Percentiles rank a stretch among this genome's conserved stretches.
These are phyloP conservation scores for Saturnispora zaruensis DNA, from an alignment of 805 yeast genomes.

Conservation along the genomic window DNA sequence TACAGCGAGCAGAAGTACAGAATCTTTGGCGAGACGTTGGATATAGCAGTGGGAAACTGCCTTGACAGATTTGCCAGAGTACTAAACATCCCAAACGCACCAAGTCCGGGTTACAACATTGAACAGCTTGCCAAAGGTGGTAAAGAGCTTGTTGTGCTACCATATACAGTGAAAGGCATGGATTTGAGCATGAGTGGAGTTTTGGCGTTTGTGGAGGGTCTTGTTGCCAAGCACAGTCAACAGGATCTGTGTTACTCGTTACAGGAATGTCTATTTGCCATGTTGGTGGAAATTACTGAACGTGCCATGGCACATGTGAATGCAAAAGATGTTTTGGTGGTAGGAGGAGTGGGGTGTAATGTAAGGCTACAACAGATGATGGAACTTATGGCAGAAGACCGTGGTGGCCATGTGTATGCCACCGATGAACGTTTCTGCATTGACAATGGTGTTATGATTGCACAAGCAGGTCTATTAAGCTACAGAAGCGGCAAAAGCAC, in stretches of 20 bases:
- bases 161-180: conserved; percentile 98
- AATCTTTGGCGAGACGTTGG: conserved; percentile 98
- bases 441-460: conserved; percentile 98
- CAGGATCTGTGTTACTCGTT: conserved; percentile 89
- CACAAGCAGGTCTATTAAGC: conserved; percentile 89
- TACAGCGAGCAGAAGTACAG: conserved; percentile 89
- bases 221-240: conserved; percentile 47
- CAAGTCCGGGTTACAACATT: conserved; percentile 96
- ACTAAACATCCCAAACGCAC: conserved; percentile 78
- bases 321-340: conserved; percentile 81
- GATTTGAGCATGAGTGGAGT: conserved; percentile 96
- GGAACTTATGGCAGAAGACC: conserved; percentile 85
- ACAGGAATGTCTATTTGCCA: conserved; percentile 87
- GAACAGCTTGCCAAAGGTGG: conserved; percentile 84
- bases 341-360: conserved; percentile 98
- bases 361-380: conserved; percentile 90
- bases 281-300: conserved; percentile 96
- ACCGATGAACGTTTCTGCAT: conserved; percentile 97
- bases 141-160: conserved; percentile 58
- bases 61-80: conserved; percentile 93
- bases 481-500: conserved; percentile 72
- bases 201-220: conserved; percentile 66
- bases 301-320: conserved; percentile 97
- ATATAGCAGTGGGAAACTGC: conserved; percentile 96
- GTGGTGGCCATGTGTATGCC: conserved; percentile 84